Conservation (phyloP, 2,329 filamentous ascomycete genomes). For the Aspergillus hortae region DNA sequence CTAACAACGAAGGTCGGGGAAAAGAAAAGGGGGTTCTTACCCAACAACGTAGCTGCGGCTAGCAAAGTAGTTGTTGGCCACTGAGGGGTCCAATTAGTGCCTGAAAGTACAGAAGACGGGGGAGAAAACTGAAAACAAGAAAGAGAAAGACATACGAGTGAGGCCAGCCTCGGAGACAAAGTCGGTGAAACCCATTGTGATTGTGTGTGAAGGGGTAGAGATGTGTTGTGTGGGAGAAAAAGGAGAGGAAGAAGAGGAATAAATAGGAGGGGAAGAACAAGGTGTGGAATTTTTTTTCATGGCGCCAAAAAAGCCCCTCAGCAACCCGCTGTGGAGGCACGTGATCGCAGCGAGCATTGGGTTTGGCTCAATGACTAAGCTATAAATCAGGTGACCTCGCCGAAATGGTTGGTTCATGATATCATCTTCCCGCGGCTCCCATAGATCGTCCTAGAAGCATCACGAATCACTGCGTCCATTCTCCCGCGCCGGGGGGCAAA, state of each 20-base stretch:
- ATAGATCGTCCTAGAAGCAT: constrained; percentile 13
- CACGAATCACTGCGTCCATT: constrained; percentile 10
- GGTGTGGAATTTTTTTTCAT: constrained; percentile 25
- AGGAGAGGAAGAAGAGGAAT: constrained; percentile 17
- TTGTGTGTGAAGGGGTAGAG: constrained; percentile 15
- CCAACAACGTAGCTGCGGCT: constrained; percentile 79
- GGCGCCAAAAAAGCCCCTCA: constrained; percentile 21
- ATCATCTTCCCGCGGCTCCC: neutral
- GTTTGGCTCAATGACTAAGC: constrained; percentile 18
- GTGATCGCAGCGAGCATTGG: constrained; percentile 24
- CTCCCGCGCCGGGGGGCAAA: neutral
- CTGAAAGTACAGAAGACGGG: constrained; percentile 13
- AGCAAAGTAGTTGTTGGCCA: constrained; percentile 42
- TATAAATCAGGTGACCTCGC: neutral
- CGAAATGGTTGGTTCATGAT: neutral
- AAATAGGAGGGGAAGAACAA: constrained; percentile 23
- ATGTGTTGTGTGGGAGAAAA: constrained; percentile 18
- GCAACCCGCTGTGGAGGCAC: constrained; percentile 17
- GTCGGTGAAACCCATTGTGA: constrained; percentile 65
- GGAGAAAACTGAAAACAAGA: constrained; percentile 15
- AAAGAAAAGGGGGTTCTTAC: constrained; percentile 51
- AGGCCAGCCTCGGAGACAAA: constrained; percentile 61
- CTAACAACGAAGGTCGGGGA: constrained; percentile 4
- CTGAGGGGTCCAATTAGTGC: constrained; percentile 35
- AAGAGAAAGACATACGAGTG: constrained; percentile 48